Conservation (phyloP, 1,284 basidiomycete species). For the Ustilago bromivora region DNA sequence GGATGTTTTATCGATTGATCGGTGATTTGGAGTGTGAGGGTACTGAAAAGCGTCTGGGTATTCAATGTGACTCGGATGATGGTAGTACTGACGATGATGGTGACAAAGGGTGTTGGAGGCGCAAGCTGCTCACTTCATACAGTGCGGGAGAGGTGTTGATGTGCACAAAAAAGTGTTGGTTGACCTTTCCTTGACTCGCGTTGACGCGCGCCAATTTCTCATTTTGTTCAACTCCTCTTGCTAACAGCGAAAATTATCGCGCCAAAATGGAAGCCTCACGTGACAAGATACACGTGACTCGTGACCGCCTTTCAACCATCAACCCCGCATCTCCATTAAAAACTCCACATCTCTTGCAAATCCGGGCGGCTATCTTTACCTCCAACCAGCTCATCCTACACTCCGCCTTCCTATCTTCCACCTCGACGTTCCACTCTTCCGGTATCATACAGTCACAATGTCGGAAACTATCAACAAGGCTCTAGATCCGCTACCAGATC, state of each 20-base stretch:
- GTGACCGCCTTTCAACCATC: neutral
- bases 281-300: constrained; percentile 12
- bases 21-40: neutral
- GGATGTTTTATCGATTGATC: neutral
- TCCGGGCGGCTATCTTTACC: neutral
- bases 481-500: constrained; percentile 37
- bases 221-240: neutral
- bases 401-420: neutral
- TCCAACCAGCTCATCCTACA: neutral
- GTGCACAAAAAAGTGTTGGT: constrained; percentile 38
- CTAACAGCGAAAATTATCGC: constrained; percentile 13
- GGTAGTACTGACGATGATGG: neutral
- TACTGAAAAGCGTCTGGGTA: neutral
- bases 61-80: neutral
- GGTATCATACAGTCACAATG: constrained; percentile 9
- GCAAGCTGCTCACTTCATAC: constrained; percentile 9
- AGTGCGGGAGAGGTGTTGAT: constrained; percentile 29
- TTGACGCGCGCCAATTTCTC: constrained; percentile 4
- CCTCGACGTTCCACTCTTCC: neutral
- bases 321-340: neutral
- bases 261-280: neutral
- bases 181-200: constrained; percentile 8
- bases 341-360: constrained; percentile 11
- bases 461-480: neutral
- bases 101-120: constrained; percentile 8